Evolutionary conservation across 371 early-diverging fungal species (phyloP).

Genomic region (Mucor piriformis): DNA sequence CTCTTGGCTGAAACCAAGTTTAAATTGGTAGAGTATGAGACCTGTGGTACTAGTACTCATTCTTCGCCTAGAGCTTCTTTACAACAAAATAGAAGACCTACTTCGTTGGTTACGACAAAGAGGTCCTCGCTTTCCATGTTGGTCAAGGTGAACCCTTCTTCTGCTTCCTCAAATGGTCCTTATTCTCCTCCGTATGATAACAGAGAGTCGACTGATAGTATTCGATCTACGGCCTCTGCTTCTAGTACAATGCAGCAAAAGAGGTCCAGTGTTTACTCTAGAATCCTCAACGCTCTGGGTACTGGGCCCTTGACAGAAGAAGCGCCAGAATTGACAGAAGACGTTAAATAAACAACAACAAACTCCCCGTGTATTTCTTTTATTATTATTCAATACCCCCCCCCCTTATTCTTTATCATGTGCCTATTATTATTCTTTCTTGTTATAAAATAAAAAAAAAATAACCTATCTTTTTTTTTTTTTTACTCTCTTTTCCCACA

Average conservation of each 20-base stretch:
- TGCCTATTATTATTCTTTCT: neutral
- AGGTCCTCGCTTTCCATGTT: constrained; percentile 40
- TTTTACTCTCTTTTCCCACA: neutral
- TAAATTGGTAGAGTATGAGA: constrained; percentile 44
- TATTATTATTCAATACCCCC: neutral
- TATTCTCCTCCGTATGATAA: constrained; percentile 24
- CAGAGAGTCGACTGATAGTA: constrained; percentile 44
- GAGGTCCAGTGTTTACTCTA: constrained; percentile 49
- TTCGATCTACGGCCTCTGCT: constrained; percentile 28
- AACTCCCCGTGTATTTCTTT: neutral
- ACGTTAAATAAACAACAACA: neutral
- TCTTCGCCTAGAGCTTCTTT: constrained; percentile 31
- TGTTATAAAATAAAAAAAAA: neutral
- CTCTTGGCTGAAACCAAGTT: constrained; percentile 50
- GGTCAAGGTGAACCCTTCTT: constrained; percentile 14
- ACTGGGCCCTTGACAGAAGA: constrained; percentile 21
- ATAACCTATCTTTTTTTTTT: neutral
- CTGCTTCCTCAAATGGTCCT: constrained; percentile 13
- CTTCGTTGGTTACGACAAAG: constrained; percentile 28
- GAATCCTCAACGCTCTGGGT: constrained; percentile 34
- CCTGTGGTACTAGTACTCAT: constrained; percentile 5
- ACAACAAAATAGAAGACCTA: constrained; percentile 27
- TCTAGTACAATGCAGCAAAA: constrained; percentile 26
- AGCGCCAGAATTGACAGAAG: constrained; percentile 11
- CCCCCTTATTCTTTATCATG: neutral